phyloP scores from a whole-genome alignment of 805 yeast species.

The Schizosaccharomyces cryophilus region DNA sequence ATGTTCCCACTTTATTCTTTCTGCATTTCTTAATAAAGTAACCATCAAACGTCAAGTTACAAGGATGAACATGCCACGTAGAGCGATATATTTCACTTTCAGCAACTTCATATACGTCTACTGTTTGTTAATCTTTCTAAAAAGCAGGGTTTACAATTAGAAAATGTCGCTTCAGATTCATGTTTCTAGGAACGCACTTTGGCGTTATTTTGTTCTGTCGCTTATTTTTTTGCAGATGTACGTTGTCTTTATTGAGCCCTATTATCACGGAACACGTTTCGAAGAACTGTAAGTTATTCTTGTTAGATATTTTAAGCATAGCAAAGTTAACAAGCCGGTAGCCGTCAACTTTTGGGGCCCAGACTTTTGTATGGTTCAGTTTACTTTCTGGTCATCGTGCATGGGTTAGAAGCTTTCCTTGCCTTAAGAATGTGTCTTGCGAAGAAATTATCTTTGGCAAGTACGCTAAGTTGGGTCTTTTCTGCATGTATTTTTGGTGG shows the following conservation, averaged over 20 bases:
- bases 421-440: background rate
- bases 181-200: background rate
- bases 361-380: background rate
- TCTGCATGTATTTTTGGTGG: background rate
- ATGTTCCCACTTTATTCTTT: too few relatives aligned
- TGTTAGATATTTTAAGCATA: background rate
- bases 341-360: background rate
- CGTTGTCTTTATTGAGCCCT: background rate
- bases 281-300: background rate
- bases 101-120: too few relatives aligned
- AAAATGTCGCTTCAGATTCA: background rate
- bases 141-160: too few relatives aligned
- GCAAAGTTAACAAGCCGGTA: background rate
- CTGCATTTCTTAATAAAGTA: too few relatives aligned
- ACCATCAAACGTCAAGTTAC: too few relatives aligned
- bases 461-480: background rate
- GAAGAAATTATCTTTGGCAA: background rate
- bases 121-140: too few relatives aligned
- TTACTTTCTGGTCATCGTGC: background rate
- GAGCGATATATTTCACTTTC: too few relatives aligned
- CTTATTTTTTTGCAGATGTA: background rate
- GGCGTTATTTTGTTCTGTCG: background rate
- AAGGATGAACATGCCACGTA: too few relatives aligned
- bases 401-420: background rate
- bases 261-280: background rate